These are phyloP conservation scores for Prunus yedoensis DNA, from an alignment of 331 rosid genomes.

Conservation along the genomic window DNA sequence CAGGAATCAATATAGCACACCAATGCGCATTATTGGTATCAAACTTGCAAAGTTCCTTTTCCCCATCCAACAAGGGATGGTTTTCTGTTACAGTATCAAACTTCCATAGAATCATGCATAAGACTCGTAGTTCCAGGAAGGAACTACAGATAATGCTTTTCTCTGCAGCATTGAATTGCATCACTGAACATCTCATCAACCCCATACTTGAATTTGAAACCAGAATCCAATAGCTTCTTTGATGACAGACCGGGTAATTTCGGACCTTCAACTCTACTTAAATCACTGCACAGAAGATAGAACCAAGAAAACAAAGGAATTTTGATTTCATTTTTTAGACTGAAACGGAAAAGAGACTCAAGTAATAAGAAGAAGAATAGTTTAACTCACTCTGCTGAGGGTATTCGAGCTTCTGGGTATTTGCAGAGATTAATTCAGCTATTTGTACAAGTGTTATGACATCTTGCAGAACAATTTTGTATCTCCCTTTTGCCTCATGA, in stretches of 20 bases:
- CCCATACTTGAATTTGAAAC: conserved; percentile 53
- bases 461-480: conserved; percentile 29
- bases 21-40: too few relatives aligned
- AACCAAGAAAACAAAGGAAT: background rate
- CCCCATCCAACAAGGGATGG: too few relatives aligned
- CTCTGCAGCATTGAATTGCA: conserved; percentile 55
- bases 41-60: too few relatives aligned
- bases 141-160: conserved; percentile 46
- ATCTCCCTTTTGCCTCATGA: conserved; percentile 60
- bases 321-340: background rate
- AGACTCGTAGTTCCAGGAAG: background rate
- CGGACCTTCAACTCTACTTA: conserved; percentile 20
- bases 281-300: conserved; percentile 24
- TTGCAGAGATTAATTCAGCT: conserved; percentile 29
- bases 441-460: background rate
- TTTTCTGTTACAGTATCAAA: background rate
- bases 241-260: conserved; percentile 34
- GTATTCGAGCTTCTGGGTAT: conserved; percentile 44
- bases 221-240: conserved; percentile 59
- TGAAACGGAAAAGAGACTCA: background rate
- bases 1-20: too few relatives aligned
- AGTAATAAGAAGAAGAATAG: background rate
- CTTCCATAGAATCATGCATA: background rate
- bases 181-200: conserved; percentile 49
- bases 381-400: conserved; percentile 41